A percentile compares a stretch with the other conserved stretches of the same genome.
Evolutionary conservation across 495 filamentous ascomycete genomes (phyloP).

Genomic region (Sabuloglossum arenarium): DNA sequence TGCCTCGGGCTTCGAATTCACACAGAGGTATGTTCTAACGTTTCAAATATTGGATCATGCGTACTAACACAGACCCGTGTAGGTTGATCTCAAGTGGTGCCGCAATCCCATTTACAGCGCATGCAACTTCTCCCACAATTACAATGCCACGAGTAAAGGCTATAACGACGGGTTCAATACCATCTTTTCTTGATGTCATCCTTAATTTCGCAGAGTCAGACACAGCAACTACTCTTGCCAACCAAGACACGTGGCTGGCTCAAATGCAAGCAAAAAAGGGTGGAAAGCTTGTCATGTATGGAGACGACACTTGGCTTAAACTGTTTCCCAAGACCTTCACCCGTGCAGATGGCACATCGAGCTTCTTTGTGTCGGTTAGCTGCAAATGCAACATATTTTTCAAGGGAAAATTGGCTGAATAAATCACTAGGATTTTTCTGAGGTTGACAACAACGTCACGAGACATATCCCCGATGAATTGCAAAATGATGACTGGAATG

Average conservation of each 20-base stretch:
- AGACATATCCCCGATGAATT: constrained; percentile 68
- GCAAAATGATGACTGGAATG: constrained; percentile 64
- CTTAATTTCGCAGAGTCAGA: constrained; percentile 93
- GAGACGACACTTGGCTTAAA: constrained; percentile 97
- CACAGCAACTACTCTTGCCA: constrained; percentile 61
- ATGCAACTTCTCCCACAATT: constrained; percentile 90
- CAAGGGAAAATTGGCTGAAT: constrained; percentile 4
- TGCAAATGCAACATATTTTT: constrained; percentile 5
- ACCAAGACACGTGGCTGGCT: constrained; percentile 87
- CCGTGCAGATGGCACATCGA: constrained; percentile 76
- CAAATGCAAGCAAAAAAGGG: constrained; percentile 56
- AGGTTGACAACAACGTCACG: constrained; percentile 96
- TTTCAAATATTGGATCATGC: not conserved
- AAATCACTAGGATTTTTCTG: constrained; percentile 67
- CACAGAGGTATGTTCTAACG: constrained; percentile 49
- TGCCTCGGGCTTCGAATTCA: constrained; percentile 67
- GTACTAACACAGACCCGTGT: constrained; percentile 13
- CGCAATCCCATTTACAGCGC: constrained; percentile 83
- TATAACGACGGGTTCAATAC: constrained; percentile 88
- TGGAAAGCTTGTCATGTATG: constrained; percentile 79
- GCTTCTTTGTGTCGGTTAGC: constrained; percentile 94
- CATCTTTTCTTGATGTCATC: constrained; percentile 91
- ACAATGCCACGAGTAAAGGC: constrained; percentile 98
- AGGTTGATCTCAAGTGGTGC: constrained; percentile 68
- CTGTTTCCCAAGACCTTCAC: constrained; percentile 78